Evolutionary conservation across 1,139 yeast species (phyloP), one percentile per base, ranked within the genome.

Genomic region (Candida albicans): DNA sequence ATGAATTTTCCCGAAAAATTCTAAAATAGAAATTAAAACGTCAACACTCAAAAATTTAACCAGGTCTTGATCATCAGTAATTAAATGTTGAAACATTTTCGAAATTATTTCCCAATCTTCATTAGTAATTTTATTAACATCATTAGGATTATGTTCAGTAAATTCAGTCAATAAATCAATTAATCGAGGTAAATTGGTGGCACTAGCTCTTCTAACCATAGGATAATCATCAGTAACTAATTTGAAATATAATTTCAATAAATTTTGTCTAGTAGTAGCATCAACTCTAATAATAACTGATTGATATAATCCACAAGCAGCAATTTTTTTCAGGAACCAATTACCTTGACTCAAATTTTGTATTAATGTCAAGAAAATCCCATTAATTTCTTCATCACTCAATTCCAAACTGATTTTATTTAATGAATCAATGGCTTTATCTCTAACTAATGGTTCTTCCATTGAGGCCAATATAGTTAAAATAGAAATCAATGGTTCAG

Each of bases 391-490:
- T 22, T 77, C 81, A 44, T 75, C 67, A n/a, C 84, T 67, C 57
- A 93, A 74, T 41, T 81, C 82, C 44, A 70, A 68, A 48, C 91
- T 82, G 52, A 93, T 79, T 44, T 71, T 72, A 61, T 89, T 87
- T 55, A 95, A 73, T 1, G 98, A 87, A 30, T 80, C 87, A 42
- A 93, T 91, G 10, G 99, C 98, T 59, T 88, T 87, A 58, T 93
- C 98, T 57, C 99, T 79, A 25, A 95, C 99, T 40, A 91, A 78
- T n/a, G 99, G 98, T 65, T 95, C 99, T 67, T 95, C 99, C 62
- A 95, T 87, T 11, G 95, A 86, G 5, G 96, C 91, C 53, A 95
- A 79, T 48, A 87, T 81, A 55, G 93, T 91, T 60, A 95, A 76
- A n/a, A 91, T 87, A 37, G 93, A 91, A 50, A 95, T 75, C 54